A percentile compares a stretch with the other conserved stretches of the same genome.
These are phyloP conservation scores for Pseudogymnoascus verrucosus DNA, from an alignment of 2,329 filamentous ascomycete genomes.

Conservation along the genomic window DNA sequence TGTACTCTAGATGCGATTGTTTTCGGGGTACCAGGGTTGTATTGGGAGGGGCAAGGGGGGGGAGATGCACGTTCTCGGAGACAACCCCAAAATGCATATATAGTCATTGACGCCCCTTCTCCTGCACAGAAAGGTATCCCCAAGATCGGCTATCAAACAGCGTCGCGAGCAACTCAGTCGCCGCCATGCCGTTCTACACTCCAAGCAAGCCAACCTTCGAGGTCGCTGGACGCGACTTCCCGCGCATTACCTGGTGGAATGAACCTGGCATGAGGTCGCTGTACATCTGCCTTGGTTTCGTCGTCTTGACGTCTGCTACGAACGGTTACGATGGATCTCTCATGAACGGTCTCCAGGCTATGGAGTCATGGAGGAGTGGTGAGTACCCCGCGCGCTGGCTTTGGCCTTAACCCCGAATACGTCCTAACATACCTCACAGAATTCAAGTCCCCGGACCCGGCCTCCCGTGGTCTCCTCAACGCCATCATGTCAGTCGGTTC, in stretches of 20 bases:
- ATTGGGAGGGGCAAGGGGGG: background rate
- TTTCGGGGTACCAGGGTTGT: background rate
- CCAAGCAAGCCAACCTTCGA: slow-evolving; percentile 23
- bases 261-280: slow-evolving; percentile 49
- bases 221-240: slow-evolving; percentile 25
- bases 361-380: slow-evolving; percentile 27
- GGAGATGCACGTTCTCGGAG: background rate
- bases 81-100: background rate
- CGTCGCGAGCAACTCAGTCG: background rate
- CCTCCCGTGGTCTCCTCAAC: slow-evolving; percentile 36
- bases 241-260: slow-evolving; percentile 40
- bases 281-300: slow-evolving; percentile 38
- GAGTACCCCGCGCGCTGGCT: slow-evolving; percentile 21
- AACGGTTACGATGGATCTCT: slow-evolving; percentile 43
- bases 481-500: slow-evolving; percentile 43
- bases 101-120: background rate
- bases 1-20: background rate
- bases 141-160: background rate
- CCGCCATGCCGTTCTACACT: slow-evolving; percentile 17
- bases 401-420: background rate
- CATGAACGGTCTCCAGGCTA: slow-evolving; percentile 32
- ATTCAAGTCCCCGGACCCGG: slow-evolving; percentile 21
- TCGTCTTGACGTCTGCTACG: slow-evolving; percentile 39
- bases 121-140: background rate
- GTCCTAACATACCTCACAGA: slow-evolving; percentile 4